Base-by-base conservation (phyloP, 768 basidiomycete species). In the Naganishia antarctica region DNA sequence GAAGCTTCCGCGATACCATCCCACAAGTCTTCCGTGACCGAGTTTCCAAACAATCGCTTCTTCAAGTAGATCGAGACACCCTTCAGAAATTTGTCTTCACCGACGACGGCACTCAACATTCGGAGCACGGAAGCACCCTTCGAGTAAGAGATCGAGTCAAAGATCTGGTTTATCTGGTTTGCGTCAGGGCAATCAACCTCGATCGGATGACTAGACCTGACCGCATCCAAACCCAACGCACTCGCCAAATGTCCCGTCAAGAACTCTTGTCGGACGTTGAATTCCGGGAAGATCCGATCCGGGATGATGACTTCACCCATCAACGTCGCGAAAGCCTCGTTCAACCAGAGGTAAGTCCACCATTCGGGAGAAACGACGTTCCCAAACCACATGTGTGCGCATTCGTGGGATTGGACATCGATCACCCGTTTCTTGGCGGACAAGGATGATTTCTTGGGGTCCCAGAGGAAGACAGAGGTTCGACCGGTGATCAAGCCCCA, bases 31-130 rank as follows among this genome's bases (percentile, higher is more conserved):
- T 82, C 83, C 3, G 91, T 93, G 50, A 86, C 84, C 50, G 86
- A 89, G 78, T 91, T 96, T 26, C 82, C 85, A 75, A 87, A 98
- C 8, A 91, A 79, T 69, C 89, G 86, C 67, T 86, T 84, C 80
- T 92, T 93, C 67, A 98, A 84, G 79, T 98, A 97, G 64, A 89
- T 82, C 1, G 91, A 91, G 47, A 94, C 91, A 34, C 90, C 89
- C 70, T 85, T 84, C 57, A 92, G 78, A 83, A 98, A 96, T 63
- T 79, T 82, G 6, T 91, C 90, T 76, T 96, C 87, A 49, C 93
- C 91, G 21, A 93, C 90, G 67, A 88, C 87, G 73, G 85, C 84
- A 23, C 86, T 85, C 61, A 98, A 81, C 93, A 98, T 98, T 71
- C 91, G 88, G 49, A 98, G 83, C n/a, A 96, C 93, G 83, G 73